phyloP scores from a whole-genome alignment of 2,329 filamentous ascomycete species.

The Tothia fuscella region DNA sequence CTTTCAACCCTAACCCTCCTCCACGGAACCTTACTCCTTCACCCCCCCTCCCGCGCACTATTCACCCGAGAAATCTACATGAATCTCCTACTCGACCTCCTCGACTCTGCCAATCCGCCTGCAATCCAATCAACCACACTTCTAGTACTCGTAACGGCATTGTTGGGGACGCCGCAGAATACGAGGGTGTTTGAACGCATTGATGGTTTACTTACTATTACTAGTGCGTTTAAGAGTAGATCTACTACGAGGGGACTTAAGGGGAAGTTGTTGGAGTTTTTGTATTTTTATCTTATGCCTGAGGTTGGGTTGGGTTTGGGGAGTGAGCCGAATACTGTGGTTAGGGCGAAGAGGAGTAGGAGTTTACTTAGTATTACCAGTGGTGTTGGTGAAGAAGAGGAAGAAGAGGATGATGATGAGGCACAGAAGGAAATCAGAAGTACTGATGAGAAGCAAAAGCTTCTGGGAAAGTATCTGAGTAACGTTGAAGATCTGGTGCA shows the following conservation, averaged over 20 bases:
- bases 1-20: slow-evolving; percentile 78
- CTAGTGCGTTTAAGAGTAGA: slow-evolving; percentile 82
- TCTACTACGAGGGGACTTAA: slow-evolving; percentile 81
- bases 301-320: not conserved
- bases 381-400: slow-evolving; percentile 16
- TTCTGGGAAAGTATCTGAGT: slow-evolving; percentile 65
- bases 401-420: slow-evolving; percentile 12
- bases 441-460: slow-evolving; percentile 71
- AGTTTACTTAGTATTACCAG: not conserved
- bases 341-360: slow-evolving; percentile 3
- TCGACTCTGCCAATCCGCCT: slow-evolving; percentile 80
- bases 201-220: slow-evolving; percentile 83
- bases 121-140: slow-evolving; percentile 85
- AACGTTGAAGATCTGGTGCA: slow-evolving; percentile 78
- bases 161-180: slow-evolving; percentile 77
- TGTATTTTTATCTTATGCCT: slow-evolving; percentile 93
- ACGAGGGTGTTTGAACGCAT: slow-evolving; percentile 85
- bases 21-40: slow-evolving; percentile 76
- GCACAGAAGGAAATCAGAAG: slow-evolving; percentile 25
- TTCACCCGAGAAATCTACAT: slow-evolving; percentile 88
- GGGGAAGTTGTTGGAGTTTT: slow-evolving; percentile 88
- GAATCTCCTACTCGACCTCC: slow-evolving; percentile 92
- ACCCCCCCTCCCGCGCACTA: slow-evolving; percentile 76
- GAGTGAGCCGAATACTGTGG: not conserved
- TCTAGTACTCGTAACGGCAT: slow-evolving; percentile 76